phyloP scores from a whole-genome alignment of 2,329 filamentous ascomycete species.

The Ceratocystis destructans region DNA sequence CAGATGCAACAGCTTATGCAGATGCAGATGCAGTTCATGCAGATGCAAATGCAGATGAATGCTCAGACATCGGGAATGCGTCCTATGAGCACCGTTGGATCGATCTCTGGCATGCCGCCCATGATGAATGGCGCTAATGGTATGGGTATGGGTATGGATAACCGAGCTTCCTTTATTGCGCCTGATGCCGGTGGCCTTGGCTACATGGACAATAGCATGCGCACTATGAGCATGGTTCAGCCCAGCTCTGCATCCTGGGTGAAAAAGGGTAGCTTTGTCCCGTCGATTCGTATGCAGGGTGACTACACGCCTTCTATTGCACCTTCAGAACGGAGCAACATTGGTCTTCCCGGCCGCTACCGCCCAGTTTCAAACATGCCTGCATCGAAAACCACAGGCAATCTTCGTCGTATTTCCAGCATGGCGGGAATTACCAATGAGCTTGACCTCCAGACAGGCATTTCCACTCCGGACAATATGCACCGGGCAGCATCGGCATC shows the following conservation, averaged over 20 bases:
- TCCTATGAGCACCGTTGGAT: constrained; percentile 14
- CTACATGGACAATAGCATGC: constrained; percentile 35
- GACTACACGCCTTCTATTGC: constrained; percentile 84
- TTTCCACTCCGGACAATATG: constrained; percentile 31
- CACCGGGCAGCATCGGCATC: constrained; percentile 24
- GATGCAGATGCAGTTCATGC: constrained; percentile 76
- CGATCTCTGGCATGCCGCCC: constrained; percentile 34
- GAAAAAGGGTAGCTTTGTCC: constrained; percentile 35
- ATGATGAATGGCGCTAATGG: constrained; percentile 44
- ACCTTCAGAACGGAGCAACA: constrained; percentile 86
- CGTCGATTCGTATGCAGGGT: constrained; percentile 36
- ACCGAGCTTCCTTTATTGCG: constrained; percentile 36
- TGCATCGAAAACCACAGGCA: constrained; percentile 22
- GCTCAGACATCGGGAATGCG: constrained; percentile 13
- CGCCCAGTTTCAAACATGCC: constrained; percentile 65
- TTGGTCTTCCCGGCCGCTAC: constrained; percentile 81
- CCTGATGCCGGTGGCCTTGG: constrained; percentile 35
- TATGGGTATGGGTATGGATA: constrained; percentile 27
- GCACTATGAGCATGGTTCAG: constrained; percentile 77
- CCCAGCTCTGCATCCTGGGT: constrained; percentile 47
- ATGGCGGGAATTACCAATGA: constrained; percentile 21
- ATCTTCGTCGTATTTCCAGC: constrained; percentile 11
- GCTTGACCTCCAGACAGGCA: constrained; percentile 1
- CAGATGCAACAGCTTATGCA: constrained; percentile 41
- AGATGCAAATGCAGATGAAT: constrained; percentile 84